phyloP scores from a whole-genome alignment of 768 basidiomycete species.

The Sarcodon aspratus region DNA sequence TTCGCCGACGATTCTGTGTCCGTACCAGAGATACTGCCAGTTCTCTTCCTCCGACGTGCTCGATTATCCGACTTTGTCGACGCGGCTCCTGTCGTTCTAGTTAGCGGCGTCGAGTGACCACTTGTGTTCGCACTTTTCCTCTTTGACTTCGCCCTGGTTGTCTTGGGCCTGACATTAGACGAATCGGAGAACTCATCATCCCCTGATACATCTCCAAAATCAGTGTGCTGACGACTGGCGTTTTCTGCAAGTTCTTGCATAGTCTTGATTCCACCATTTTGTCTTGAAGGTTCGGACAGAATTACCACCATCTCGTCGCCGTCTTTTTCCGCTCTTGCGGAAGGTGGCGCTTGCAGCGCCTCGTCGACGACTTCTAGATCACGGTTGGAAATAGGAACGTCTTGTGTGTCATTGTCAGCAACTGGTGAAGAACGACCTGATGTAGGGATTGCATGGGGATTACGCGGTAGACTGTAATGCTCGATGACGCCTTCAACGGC shows the following conservation, averaged over 20 bases:
- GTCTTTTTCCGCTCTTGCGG: constrained; percentile 1
- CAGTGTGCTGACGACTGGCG: constrained; percentile 5
- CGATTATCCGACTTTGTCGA: background rate
- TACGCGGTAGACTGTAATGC: constrained; percentile 59
- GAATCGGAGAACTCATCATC: background rate
- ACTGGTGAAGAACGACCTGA: constrained; percentile 7
- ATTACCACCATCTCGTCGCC: constrained; percentile 12
- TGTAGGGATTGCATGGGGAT: constrained; percentile 17
- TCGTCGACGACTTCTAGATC: constrained; percentile 3
- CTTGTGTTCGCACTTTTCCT: constrained; percentile 5
- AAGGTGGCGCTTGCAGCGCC: background rate
- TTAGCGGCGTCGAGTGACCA: constrained; percentile 3
- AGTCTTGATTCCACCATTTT: constrained; percentile 33
- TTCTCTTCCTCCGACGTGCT: background rate
- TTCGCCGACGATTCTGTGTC: background rate
- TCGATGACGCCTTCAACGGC: constrained; percentile 66
- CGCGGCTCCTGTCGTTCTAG: background rate
- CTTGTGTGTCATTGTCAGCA: background rate
- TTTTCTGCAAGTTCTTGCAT: constrained; percentile 57
- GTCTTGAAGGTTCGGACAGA: constrained; percentile 6
- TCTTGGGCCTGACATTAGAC: background rate
- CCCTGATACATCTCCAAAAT: background rate
- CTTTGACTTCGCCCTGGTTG: background rate
- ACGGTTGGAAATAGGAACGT: background rate
- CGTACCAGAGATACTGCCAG: background rate